phyloP scores from a whole-genome alignment of 768 basidiomycete genomes.

The Tephrocybe sp. region DNA sequence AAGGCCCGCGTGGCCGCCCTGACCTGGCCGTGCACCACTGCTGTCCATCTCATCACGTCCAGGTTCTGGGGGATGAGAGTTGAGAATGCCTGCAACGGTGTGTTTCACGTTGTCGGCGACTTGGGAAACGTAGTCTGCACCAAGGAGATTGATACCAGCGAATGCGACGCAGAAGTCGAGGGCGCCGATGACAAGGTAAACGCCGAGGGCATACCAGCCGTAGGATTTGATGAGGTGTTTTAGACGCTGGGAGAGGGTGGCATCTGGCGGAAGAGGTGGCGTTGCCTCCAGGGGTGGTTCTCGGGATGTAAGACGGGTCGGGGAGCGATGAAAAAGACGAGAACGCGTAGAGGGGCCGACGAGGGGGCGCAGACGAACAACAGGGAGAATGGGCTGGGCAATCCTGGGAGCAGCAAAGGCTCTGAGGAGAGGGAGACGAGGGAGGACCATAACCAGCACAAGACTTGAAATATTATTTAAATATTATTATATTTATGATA shows the following conservation, averaged over 20 bases:
- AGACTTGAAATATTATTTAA: background rate
- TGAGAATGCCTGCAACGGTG: slow-evolving; percentile 40
- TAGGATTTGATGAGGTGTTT: slow-evolving; percentile 87
- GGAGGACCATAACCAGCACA: slow-evolving; percentile 30
- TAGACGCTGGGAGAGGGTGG: slow-evolving; percentile 65
- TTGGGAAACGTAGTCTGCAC: slow-evolving; percentile 84
- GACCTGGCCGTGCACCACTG: slow-evolving; percentile 24
- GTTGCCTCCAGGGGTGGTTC: slow-evolving; percentile 21
- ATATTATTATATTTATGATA: background rate
- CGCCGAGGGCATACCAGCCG: slow-evolving; percentile 93
- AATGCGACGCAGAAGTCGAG: slow-evolving; percentile 88
- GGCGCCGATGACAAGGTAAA: slow-evolving; percentile 72
- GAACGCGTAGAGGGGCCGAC: slow-evolving; percentile 20
- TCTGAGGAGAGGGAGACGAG: slow-evolving; percentile 45
- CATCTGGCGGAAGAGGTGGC: slow-evolving; percentile 42
- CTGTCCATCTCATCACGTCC: slow-evolving; percentile 63
- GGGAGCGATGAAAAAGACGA: slow-evolving; percentile 48
- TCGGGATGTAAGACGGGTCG: slow-evolving; percentile 41
- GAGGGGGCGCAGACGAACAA: slow-evolving; percentile 33
- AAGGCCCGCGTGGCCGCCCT: slow-evolving; percentile 63
- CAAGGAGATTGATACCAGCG: slow-evolving; percentile 78
- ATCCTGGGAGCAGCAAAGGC: slow-evolving; percentile 42
- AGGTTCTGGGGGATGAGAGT: slow-evolving; percentile 58
- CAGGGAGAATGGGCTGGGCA: slow-evolving; percentile 51
- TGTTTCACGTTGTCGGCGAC: slow-evolving; percentile 59